Evolutionary conservation across 306 rosid species (phyloP).

Genomic region (Begonia masoniana): DNA sequence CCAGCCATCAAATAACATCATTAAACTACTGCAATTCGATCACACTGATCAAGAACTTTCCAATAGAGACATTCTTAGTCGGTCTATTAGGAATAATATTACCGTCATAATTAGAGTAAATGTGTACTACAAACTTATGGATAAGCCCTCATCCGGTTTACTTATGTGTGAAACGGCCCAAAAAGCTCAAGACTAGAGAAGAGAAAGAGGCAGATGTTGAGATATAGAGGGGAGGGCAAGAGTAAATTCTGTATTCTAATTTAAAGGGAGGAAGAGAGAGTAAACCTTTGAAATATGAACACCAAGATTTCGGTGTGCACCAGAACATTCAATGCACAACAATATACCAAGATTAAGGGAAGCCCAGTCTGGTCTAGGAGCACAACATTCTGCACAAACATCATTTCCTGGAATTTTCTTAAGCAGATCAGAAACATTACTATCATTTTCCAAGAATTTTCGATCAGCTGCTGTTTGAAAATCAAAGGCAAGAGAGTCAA

Average conservation of each 20-base stretch:
- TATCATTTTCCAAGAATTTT: conserved; percentile 26
- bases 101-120: too few species aligned
- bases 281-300: conserved; percentile 93
- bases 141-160: too few species aligned
- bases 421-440: conserved; percentile 53
- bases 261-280: too few species aligned
- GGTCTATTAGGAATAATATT: too few species aligned
- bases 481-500: conserved; percentile 23
- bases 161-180: too few species aligned
- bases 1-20: too few species aligned
- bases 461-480: conserved; percentile 27
- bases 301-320: conserved; percentile 93
- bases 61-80: too few species aligned
- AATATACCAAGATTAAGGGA: conserved; percentile 91
- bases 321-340: conserved; percentile 92
- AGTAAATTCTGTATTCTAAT: conserved; percentile 6
- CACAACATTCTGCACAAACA: conserved; percentile 78
- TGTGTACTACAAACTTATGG: too few species aligned
- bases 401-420: conserved; percentile 84
- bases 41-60: too few species aligned
- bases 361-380: conserved; percentile 95
- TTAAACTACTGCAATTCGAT: too few species aligned
- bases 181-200: too few species aligned
- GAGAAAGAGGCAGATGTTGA: too few species aligned
- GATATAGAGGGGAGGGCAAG: conserved; percentile 1